Evolutionary conservation across 805 yeast genomes (phyloP), one percentile per base, ranked within the genome.

Genomic region (Millerozyma acaciae): DNA sequence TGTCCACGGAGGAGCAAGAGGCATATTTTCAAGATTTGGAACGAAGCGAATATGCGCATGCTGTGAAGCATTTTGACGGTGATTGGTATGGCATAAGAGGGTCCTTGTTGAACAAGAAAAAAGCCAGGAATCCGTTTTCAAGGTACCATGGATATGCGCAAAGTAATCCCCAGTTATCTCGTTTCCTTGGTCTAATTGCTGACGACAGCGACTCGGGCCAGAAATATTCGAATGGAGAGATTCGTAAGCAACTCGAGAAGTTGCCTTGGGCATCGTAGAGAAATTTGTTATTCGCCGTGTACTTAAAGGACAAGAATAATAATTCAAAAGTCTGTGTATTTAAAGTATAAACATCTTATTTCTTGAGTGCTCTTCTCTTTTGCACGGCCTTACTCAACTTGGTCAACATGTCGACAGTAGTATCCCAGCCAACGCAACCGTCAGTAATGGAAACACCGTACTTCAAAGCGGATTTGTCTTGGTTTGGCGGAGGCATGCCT

Each of bases 391-490:
- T 75, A 27, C 96, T 84, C 48, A 93, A 75, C 43, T 78, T 78
- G 28, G 69, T 73, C 56, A 93, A 78, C 76, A 90, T 89, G 3
- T 60, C 70, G 38, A 76, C 93, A 34, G 98, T 93, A 36, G 84
- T 73, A 42, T 86, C 95, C 87, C 95, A 88, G 40, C 82, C 72
- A 35, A 93, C 95, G 72, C 98, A 93, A 18, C 93, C 96, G 62
- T 93, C 98, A 41, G 98, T 93, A 60, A 93, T 88, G 40, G 95
- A 84, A 43, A 89, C 95, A 62, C 98, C 98, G 70, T 89, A 86
- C 57, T 84, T 78, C 57, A 88, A 70, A 35, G 76, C 77, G 7
- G 67, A 67, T 50, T 74, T 75, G 38, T 70, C 73, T 40, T 67
- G 70, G 27, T 61, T 62, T 3, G 40, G 42, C 9, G 76, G 65